These are phyloP conservation scores for Lentinula edodes DNA, from an alignment of 768 basidiomycete species.

Conservation along the genomic window DNA sequence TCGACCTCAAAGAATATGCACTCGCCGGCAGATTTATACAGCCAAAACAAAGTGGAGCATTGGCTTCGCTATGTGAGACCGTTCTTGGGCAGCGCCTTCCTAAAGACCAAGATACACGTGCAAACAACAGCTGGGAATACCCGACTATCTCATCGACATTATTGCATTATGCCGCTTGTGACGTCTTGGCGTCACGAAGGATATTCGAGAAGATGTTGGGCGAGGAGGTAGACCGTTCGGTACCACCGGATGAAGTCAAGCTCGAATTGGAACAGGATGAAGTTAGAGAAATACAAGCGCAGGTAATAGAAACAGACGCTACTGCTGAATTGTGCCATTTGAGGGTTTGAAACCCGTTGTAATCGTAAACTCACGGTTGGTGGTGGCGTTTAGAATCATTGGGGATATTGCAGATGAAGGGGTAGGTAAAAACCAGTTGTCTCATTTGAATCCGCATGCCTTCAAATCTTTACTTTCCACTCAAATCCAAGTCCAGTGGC, in stretches of 20 bases:
- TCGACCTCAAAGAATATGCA: constrained; percentile 12
- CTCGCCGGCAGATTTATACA: constrained; percentile 3
- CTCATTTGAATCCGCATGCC: too few species aligned
- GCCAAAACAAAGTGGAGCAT: constrained; percentile 2
- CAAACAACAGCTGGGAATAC: constrained; percentile 15
- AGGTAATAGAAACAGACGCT: background rate
- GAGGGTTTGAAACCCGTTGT: background rate
- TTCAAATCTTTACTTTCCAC: too few species aligned
- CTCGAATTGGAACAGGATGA: background rate
- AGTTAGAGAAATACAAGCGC: background rate
- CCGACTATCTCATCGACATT: constrained; percentile 1
- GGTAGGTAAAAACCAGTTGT: too few species aligned
- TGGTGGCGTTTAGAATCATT: too few species aligned
- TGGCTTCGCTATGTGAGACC: constrained; percentile 7
- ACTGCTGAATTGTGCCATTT: background rate
- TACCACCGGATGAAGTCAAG: too few species aligned
- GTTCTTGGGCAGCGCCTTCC: constrained; percentile 6
- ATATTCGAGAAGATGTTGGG: constrained; percentile 5
- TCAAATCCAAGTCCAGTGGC: too few species aligned
- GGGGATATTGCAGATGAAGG: too few species aligned
- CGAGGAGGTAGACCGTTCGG: too few species aligned
- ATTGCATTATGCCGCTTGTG: constrained; percentile 10
- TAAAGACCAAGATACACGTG: constrained; percentile 3
- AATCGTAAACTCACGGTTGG: too few species aligned
- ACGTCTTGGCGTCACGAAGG: constrained; percentile 7